Base-by-base conservation (phyloP, 2,329 filamentous ascomycete genomes). In the Microthyrium microscopicum region DNA sequence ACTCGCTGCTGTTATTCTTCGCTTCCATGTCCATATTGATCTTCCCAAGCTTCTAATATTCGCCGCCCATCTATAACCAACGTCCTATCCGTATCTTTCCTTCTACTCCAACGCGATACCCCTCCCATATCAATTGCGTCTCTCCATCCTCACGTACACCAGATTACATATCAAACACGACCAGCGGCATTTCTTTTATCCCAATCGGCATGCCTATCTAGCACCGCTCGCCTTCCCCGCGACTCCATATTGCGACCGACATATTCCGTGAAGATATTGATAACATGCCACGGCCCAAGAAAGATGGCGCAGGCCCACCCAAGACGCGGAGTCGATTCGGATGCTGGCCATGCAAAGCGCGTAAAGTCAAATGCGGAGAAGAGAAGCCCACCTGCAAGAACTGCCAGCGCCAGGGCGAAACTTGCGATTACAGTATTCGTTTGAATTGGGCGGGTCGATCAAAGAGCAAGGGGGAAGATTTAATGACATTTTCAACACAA, bases 291-390 rank as follows among this genome's bases (percentile, higher is more conserved):
- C 68, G 73, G 45, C 70, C 71, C 30, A 74, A 73, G 60, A 71
- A 68, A 51, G 62, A 67, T 39, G 67, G 68, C 37, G 69, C 68
- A 35, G 65, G 64, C 39, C 70, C 75, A 52, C 71, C 73, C 5
- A 79, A 78, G 56, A 68, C 61, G 45, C 62, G 74, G 46, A 77
- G 71, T 43, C 67, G 74, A 29, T 77, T 72, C 45, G 74, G 74
- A 30, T 79, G 74, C 51, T 77, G 73, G 73, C 77, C 77, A 9
- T 85, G 80, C 59, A 85, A 85, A 58, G 68, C 68, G 41, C 68
- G 77, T 39, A 87, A 80, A 53, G 70, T 80, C 41, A 85, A 85
- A 61, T 87, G 80, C 55, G 79, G 77, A 41, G 81, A 87, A 52
- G 74, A 79, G 48, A 77, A 76, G 42, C 80, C 81, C 11, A 57